Evolutionary conservation across 129 eudicot species (phyloP), one percentile per base, ranked within the genome.

Genomic region (Deinandra increscens): DNA sequence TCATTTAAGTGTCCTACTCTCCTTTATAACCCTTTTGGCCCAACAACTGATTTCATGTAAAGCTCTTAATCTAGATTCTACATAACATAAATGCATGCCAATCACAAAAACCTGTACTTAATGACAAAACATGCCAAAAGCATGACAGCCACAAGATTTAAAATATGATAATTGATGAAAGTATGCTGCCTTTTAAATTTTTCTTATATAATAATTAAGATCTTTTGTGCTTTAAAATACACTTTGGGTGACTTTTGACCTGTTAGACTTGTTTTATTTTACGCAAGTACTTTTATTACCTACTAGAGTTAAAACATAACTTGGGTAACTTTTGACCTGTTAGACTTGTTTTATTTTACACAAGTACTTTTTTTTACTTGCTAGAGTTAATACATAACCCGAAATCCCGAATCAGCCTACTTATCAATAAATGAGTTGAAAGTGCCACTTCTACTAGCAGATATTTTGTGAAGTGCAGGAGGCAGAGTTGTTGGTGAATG

Each of bases 401-500:
- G n/a, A n/a, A n/a, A n/a, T n/a, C n/a, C 31, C 31, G 10, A 58
- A 26, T 58, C 38, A 58, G 13, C 19, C 4, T 4, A 5, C 34
- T 55, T 2, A 26, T 55, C 60, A 53, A 20, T 20, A 15, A 19
- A 9, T 49, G 10, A 49, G 56, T 17, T 54, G 61, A 54, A 4
- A 18, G 2, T 50, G 23, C 17, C 9, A 1, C 7, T 17, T 10
- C 7, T 13, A 1, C 9, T 50, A 9, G 11, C 6, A 23, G 58
- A 18, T 18, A 10, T 20, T 23, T 38, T 49, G 9, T 60, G 14
- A 38, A 46, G 4, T 17, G n/a, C 85, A 89, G 96, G 94, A 86
- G 74, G 84, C 90, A 17, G 96, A 89, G 80, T 60, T 89, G 84
- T 69, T 89, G 74, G 86, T 89, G 41, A 89, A 89, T 71, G 84